Evolutionary conservation across 2,329 filamentous ascomycete genomes (phyloP).

Genomic region (Helicocarpus griseus): DNA sequence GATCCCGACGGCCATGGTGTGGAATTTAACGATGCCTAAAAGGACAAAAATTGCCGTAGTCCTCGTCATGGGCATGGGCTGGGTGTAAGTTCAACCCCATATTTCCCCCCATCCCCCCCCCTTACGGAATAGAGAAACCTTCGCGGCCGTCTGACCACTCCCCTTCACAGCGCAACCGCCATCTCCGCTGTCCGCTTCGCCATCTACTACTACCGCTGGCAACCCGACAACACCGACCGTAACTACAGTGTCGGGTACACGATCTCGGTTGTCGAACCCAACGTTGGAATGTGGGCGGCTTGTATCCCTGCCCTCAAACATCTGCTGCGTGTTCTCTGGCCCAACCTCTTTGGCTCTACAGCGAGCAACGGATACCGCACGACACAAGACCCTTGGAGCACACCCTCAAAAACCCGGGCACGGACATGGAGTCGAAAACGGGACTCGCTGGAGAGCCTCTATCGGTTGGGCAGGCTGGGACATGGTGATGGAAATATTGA

Average conservation of each 20-base stretch:
- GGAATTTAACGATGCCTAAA: constrained; percentile 2
- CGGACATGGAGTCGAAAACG: background rate
- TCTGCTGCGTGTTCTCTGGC: background rate
- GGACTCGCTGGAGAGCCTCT: background rate
- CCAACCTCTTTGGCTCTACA: background rate
- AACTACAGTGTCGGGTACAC: constrained; percentile 5
- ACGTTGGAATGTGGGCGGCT: constrained; percentile 4
- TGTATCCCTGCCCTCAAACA: constrained; percentile 1
- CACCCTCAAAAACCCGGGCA: background rate
- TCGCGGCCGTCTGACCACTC: too few relatives aligned
- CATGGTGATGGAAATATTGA: background rate
- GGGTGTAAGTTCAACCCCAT: constrained; percentile 7
- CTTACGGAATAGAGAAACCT: too few relatives aligned
- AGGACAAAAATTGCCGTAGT: constrained; percentile 1
- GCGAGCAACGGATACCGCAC: background rate
- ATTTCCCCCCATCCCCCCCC: too few relatives aligned
- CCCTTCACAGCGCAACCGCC: constrained; percentile 9
- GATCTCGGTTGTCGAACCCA: constrained; percentile 4
- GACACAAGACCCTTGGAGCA: background rate
- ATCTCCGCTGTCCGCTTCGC: constrained; percentile 9
- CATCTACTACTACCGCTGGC: constrained; percentile 5
- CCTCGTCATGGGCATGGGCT: constrained; percentile 1
- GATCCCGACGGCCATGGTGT: constrained; percentile 5
- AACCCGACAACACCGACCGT: constrained; percentile 5
- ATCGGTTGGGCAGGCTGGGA: background rate